Base-by-base conservation (phyloP, 169 alveolate species). In the Cryptosporidium andersoni region DNA sequence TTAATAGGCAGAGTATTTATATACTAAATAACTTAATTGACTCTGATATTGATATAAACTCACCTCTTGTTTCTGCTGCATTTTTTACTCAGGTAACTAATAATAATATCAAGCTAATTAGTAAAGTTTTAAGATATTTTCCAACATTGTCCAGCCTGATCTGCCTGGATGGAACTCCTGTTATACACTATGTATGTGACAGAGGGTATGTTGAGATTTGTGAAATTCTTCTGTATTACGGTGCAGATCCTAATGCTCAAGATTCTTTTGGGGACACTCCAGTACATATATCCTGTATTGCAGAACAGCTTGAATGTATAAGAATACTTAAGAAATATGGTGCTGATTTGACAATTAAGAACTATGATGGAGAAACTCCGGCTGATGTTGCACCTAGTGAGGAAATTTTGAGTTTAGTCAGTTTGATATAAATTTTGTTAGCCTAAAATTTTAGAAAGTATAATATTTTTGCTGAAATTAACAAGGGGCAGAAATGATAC, bases 251-350 rank as follows among this genome's bases (percentile, higher is more conserved):
- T 25, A 81, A 64, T 43, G 55, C 74, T 12, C 53, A 39, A 12
- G 91, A 88, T 63, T 53, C 37, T 34, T 85, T 81, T 67, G 91
- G 91, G 4, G 81, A 88, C 74, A 60, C 90, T 3, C 82, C 91
- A 6, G 82, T 88, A 11, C 91, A 88, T 49, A 65, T 88, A n/a
- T 11, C 85, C 12, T 66, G 39, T 7, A 49, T 62, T 6, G 42
- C 74, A 58, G 85, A 60, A 16, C 56, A 74, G 48, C 42, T n/a
- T 5, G 66, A 43, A 7, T 74, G 85, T 37, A 48, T 58, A 5
- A 40, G 42, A 4, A 9, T 74, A 25, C 68, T 74, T 14, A 5
- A 40, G 2, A 39, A 37, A 8, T 40, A 74, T 49, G 85, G 85
- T 45, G 85, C 85, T 2, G 85, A 74, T 58, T 12, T 37, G 2